A percentile compares a stretch with the other conserved stretches of the same genome.
phyloP scores from a whole-genome alignment of 2,329 filamentous ascomycete species.

The Talaromyces sp. region DNA sequence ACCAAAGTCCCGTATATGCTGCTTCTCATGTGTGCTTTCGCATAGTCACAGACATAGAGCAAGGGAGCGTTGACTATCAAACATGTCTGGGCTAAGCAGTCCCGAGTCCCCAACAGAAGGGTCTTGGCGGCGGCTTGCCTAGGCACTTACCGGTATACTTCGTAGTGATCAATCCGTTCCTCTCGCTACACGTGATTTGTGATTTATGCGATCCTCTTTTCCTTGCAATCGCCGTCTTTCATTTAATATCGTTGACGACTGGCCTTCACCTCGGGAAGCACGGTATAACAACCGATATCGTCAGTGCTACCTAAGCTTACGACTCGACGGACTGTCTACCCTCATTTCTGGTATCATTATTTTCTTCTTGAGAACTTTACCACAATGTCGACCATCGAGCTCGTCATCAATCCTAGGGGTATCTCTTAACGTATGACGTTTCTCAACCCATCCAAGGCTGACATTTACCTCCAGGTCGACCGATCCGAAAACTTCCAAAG shows the following conservation, averaged over 20 bases:
- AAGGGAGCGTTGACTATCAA: background rate
- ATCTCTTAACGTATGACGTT: constrained; percentile 23
- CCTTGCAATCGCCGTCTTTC: background rate
- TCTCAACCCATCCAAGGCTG: background rate
- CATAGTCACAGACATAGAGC: background rate
- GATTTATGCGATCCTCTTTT: background rate
- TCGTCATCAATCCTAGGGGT: constrained; percentile 33
- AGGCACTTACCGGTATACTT: too few relatives aligned
- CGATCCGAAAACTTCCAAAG: constrained; percentile 58
- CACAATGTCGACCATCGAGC: constrained; percentile 21
- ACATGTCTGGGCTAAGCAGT: background rate
- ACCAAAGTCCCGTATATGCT: background rate
- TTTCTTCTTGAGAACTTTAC: background rate
- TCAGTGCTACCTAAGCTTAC: background rate
- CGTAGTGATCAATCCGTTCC: too few relatives aligned
- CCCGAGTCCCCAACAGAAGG: background rate
- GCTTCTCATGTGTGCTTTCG: background rate
- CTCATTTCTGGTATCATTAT: background rate
- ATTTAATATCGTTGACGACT: background rate
- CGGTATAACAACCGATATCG: background rate
- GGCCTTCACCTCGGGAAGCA: background rate
- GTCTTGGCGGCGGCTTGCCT: background rate
- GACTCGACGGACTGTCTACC: background rate
- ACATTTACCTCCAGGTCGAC: constrained; percentile 49
- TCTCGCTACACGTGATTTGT: background rate